Base-by-base conservation (phyloP, 768 basidiomycete species). In the Mycena latifolia region DNA sequence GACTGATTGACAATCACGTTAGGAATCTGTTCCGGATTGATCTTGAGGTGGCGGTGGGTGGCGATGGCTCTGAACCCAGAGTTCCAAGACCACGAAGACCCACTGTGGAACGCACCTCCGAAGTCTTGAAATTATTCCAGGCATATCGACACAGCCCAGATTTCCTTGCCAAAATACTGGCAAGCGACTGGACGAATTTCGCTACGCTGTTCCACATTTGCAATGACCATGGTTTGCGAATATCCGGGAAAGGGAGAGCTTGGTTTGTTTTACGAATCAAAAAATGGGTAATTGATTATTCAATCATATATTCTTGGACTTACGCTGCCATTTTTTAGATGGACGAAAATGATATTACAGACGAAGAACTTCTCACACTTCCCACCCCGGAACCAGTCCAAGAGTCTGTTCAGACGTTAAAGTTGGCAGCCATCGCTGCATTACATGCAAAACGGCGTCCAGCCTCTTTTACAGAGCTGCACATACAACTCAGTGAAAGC, bases 1-100 rank as follows among this genome's bases (percentile, higher is more conserved):
- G 80, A 8, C 48, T 76, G 0, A 65, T 81, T 4, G 66, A 74
- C 24, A 71, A 76, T 22, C 82, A 84, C 59, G 77, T 75, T 48
- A 70, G 74, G 9, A 41, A 65, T 5, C 33, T 78, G 3, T 75
- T 71, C 54, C 54, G 61, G 7, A 73, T 76, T 25, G 68, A 76
- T 55, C 41, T 73, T n/a, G n/a, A n/a, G 29, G 61, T 29, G 2
- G 33, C 24, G 9, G 48, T 35, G 18, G 69, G 63, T 3, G 64
- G 59, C 14, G 65, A 68, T 52, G 63, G 56, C 9, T 48, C 51
- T 17, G 64, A 50, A 29, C 58, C 43, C 25, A 41, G 59, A 47
- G 39, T 29, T 18, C 18, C 31, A 29, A 39, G 45, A 39, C 45
- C 37, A n/a, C 37, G 9, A 3, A 20, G 14, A n/a, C 47, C 35